These are phyloP conservation scores for Cercospora citrullina DNA, from an alignment of 2,329 filamentous ascomycete genomes.

Conservation along the genomic window DNA sequence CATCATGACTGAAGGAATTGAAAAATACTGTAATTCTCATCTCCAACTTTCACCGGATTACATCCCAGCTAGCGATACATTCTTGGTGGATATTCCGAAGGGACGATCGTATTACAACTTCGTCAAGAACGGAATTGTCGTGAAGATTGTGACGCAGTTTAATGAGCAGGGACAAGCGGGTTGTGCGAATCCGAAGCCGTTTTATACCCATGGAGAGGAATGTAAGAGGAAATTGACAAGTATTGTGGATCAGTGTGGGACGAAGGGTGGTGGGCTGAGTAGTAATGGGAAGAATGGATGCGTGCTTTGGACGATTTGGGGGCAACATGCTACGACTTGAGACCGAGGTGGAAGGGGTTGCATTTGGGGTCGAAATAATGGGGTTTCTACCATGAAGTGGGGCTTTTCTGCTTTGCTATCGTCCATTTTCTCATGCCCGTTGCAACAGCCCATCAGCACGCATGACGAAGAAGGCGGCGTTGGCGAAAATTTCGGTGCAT, in stretches of 20 bases:
- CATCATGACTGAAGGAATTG: conserved; percentile 11
- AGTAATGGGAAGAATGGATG: conserved; percentile 20
- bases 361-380: not conserved
- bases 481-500: not conserved
- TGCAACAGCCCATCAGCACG: not conserved
- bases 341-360: not conserved
- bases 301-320: conserved; percentile 21
- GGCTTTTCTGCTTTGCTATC: not conserved
- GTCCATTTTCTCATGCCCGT: not conserved
- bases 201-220: conserved; percentile 17
- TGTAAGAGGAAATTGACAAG: conserved; percentile 15
- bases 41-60: conserved; percentile 13
- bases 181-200: conserved; percentile 11
- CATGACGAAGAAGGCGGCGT: not conserved
- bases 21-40: conserved; percentile 16
- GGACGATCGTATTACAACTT: conserved; percentile 18
- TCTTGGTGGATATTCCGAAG: conserved; percentile 10
- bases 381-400: no score
- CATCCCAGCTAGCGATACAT: not conserved
- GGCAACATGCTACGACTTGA: not conserved
- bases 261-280: conserved; percentile 17
- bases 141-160: conserved; percentile 15
- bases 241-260: conserved; percentile 19
- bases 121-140: not conserved
- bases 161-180: conserved; percentile 17